Evolutionary conservation across 2,329 filamentous ascomycete genomes (phyloP), one percentile per base, ranked within the genome.

Genomic region (Colletotrichum scovillei): DNA sequence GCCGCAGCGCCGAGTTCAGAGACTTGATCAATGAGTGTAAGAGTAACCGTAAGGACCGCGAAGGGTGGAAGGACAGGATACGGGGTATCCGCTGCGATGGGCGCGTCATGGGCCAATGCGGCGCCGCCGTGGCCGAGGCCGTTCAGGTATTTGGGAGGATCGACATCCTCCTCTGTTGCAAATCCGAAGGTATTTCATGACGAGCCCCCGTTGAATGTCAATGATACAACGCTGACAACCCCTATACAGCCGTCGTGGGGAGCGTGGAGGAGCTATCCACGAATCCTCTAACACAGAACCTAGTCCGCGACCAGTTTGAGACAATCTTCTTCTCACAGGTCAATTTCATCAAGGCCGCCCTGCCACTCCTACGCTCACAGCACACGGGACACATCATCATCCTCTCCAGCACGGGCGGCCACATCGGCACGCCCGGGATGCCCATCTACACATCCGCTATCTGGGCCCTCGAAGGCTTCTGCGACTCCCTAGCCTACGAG

Each of bases 401-500:
- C 68, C 88, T 98, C 63, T 97, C 95, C 7, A 96, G 95, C 75
- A 95, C 97, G 73, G 95, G 94, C 49, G 95, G 95, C 3, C 96
- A 98, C 82, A 92, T 98, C 73, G 96, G 95, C 46, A 98, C 95
- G 0, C 97, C 97, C 0, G 95, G 95, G 2, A 90, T 98, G 84
- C 90, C 94, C 69, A 94, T 97, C 86, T 97, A 97, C 81, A 97
- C 95, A 76, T 95, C 96, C 22, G 94, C 95, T 16, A 95, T 95
- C 49, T 98, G 96, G 95, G 97, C 95, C 1, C 89, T 98, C 46
- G 97, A 98, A 84, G 97, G 96, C 22, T 98, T 97, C 82, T 98
- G 95, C 84, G 96, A 98, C 84, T 95, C 94, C 73, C 88, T 99
- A 28, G 95, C 96, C 1, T 99, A 98, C 83, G 97, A 99, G 83